Base-by-base conservation (phyloP, 495 filamentous ascomycete species). In the Penicillium silybi region DNA sequence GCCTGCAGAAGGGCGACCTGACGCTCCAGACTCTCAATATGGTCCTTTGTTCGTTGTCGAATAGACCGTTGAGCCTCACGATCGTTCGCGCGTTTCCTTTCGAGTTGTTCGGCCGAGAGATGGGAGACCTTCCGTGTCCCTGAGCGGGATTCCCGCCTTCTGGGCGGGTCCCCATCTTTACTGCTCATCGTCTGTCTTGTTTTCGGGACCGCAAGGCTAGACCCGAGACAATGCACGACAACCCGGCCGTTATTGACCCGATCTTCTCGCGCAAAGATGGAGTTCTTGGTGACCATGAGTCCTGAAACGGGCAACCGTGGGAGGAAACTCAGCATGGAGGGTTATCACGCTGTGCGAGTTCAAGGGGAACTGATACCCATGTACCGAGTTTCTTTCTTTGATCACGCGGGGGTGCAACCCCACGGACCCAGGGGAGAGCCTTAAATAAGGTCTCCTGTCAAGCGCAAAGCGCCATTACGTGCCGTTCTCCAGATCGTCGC, bases 31-130 rank as follows among this genome's bases (percentile, higher is more conserved):
- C 62, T 64, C 38, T 84, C 80, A 50, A 84, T 83, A 57, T 80
- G 79, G 45, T 80, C 78, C 46, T 79, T 83, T 25, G 78, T 83
- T 42, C 81, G 66, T 52, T 81, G 78, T 17, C 81, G 77, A 52
- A 83, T 85, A n/a, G 77, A 79, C 51, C 80, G 71, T 54, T 85
- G 82, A 25, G 82, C 81, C 57, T 85, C 82, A 41, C 82, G 78
- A 54, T 85, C 82, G 62, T 83, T 83, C 44, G 80, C 80, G 46
- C 82, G 76, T 56, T 85, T 85, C 41, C 81, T 71, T 50, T 85
- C 82, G 20, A 85, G 68, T 55, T 85, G 81, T 38, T 81, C 80
- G 20, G 75, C 72, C 5, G 79, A 80, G 44, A 85, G 65, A 2
- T 77, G 76, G 6, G 79, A 73, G 29, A 85, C 82, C 56, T 78